Evolutionary conservation across 352 stramenopile genomes (phyloP), one percentile per base, ranked within the genome.

Genomic region (Blastocystis sp.): DNA sequence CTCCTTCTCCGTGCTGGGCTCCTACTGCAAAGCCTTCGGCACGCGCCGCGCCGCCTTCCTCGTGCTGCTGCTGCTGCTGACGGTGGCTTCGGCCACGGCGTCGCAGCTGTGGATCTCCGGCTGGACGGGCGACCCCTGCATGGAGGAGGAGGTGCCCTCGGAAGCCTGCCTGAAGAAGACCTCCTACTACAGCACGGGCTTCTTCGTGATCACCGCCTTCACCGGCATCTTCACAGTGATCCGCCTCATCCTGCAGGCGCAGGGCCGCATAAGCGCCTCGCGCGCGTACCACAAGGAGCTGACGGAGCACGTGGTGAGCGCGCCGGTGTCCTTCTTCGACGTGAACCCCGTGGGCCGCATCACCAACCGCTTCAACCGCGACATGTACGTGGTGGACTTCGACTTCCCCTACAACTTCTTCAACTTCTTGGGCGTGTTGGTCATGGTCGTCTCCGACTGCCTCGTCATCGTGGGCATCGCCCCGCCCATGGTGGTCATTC

Each of bases 221-320:
- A 28, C 21, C 52, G 66, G 17, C 17, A 34, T 77, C 17, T 59
- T 77, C 66, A 34, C 52, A 0, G 7, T 77, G 0, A 14, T 77
- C 14, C 28, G 17, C n/a, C 11, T 61, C 1, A 43, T 24, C 52
- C 52, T 57, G 17, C n/a, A 11, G 17, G 24, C 40, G 6, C 66
- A 14, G 17, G 66, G 11, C 14, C 43, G 66, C 28, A 0, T 77
- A 0, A 59, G 24, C 10, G 66, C 66, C n/a, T 14, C 66, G 7
- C 21, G 7, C 10, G n/a, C 10, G 60, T 93, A 95, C 38, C 93
- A 95, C 87, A 60, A 92, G 62, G 82, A 70, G 7, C 84, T 96
- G 48, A 89, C 95, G 57, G 10, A 91, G n/a, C 89, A 90, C 52
- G 79, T 96, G 2, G 91, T 34, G 28, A 34, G 28, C 28, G 28